Conservation (phyloP, 805 yeast genomes). For the Candida endomychidarum region DNA sequence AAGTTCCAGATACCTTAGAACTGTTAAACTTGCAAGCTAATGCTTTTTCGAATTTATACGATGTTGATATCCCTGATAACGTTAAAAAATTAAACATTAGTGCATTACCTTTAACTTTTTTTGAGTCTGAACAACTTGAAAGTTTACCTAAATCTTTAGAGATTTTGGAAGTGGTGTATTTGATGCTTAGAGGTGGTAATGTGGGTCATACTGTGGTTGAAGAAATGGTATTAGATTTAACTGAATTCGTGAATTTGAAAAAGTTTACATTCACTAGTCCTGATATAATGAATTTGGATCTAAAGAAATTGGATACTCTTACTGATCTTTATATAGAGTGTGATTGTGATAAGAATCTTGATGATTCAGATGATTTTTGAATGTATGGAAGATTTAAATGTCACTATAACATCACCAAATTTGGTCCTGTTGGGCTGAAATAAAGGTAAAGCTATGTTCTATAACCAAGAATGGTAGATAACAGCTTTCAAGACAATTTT, state of each 20-base stretch:
- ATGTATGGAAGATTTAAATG: no score
- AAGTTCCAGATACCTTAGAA: conserved; percentile 4
- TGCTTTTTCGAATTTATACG: neutral
- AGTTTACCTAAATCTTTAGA: conserved; percentile 6
- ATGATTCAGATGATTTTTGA: no score
- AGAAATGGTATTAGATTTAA: conserved; percentile 5
- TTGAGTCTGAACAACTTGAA: conserved; percentile 5
- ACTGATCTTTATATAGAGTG: neutral
- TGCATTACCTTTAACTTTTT: neutral
- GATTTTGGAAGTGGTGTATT: neutral
- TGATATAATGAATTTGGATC: neutral
- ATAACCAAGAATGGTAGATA: no score
- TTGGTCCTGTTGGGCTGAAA: no score
- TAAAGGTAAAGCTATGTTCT: no score
- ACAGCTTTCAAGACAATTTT: no score
- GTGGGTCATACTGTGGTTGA: no score
- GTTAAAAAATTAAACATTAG: conserved; percentile 3
- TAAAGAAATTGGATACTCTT: neutral
- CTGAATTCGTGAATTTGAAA: conserved; percentile 1
- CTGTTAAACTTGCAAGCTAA: conserved; percentile 1
- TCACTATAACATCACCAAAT: no score
- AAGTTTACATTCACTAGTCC: conserved; percentile 5
- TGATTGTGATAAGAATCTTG: conserved; percentile 10
- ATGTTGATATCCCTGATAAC: conserved; percentile 3
- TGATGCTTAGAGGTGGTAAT: neutral